Evolutionary conservation across 2,329 filamentous ascomycete genomes (phyloP).

Genomic region (Aspergillus transmontanensis): DNA sequence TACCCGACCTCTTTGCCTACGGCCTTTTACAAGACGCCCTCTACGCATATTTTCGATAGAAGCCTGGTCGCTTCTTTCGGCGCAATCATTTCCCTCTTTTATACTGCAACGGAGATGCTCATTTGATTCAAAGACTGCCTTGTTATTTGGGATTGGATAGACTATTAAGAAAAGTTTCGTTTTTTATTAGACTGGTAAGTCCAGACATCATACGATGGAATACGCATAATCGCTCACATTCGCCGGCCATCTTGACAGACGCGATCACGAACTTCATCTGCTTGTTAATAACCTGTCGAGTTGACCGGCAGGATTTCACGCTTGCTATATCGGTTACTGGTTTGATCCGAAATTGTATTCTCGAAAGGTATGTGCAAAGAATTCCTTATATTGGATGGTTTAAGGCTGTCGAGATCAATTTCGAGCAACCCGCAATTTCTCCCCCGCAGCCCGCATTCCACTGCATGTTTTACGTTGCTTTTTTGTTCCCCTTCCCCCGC

Average conservation of each 20-base stretch:
- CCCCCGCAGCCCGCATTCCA: constrained; percentile 7
- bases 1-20: constrained; percentile 13
- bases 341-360: constrained; percentile 18
- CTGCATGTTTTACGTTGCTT: background rate
- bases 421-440: constrained; percentile 6
- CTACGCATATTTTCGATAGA: constrained; percentile 20
- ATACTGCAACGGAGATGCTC: constrained; percentile 11
- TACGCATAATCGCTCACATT: constrained; percentile 14
- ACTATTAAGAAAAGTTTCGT: constrained; percentile 26
- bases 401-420: background rate
- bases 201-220: constrained; percentile 6
- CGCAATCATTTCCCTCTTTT: constrained; percentile 9
- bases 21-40: constrained; percentile 21
- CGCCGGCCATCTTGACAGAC: constrained; percentile 21
- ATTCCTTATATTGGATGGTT: background rate
- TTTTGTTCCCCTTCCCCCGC: background rate
- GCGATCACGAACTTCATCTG: constrained; percentile 31
- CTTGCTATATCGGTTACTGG: constrained; percentile 16
- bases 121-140: constrained; percentile 30
- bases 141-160: constrained; percentile 29
- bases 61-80: constrained; percentile 33
- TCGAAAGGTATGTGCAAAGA: constrained; percentile 19
- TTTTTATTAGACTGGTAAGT: constrained; percentile 39
- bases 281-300: constrained; percentile 18
- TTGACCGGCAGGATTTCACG: constrained; percentile 16